Evolutionary conservation across 306 rosid species (phyloP).

Genomic region (Arachis hypogaea): DNA sequence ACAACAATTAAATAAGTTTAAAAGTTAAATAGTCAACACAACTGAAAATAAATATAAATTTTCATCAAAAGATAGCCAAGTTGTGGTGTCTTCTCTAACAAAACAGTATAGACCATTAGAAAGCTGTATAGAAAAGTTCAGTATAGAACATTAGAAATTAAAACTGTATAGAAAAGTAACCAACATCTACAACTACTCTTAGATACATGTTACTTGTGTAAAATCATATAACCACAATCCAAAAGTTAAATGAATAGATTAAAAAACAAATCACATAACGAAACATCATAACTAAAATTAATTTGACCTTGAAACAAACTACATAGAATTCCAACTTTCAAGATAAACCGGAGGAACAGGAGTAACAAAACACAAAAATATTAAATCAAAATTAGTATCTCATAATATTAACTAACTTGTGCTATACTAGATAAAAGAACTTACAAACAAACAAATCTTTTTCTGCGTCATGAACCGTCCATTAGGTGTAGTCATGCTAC

Average conservation of each 20-base stretch:
- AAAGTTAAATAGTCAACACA: too few relatives aligned
- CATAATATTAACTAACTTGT: conserved; percentile 15
- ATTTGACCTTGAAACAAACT: too few relatives aligned
- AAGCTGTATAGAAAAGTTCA: neutral
- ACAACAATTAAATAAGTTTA: too few relatives aligned
- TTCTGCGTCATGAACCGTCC: conserved; percentile 61
- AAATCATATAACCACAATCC: conserved; percentile 2
- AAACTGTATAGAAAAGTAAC: neutral
- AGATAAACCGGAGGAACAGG: conserved; percentile 58
- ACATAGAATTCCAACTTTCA: too few relatives aligned
- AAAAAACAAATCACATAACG: too few relatives aligned
- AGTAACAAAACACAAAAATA: neutral
- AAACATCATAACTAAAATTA: too few relatives aligned
- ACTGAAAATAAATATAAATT: too few relatives aligned
- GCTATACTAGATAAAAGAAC: conserved; percentile 41
- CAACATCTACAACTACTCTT: conserved; percentile 25
- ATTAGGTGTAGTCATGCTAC: conserved; percentile 66
- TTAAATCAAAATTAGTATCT: conserved; percentile 28
- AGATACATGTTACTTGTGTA: conserved; percentile 20
- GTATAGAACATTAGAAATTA: too few relatives aligned
- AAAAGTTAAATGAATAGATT: too few relatives aligned
- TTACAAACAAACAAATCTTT: conserved; percentile 91
- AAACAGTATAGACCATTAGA: conserved; percentile 34
- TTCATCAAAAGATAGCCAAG: too few relatives aligned
- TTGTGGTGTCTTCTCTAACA: too few relatives aligned